Base-by-base conservation (phyloP, 2,329 filamentous ascomycete genomes). In the Claviceps capensis region DNA sequence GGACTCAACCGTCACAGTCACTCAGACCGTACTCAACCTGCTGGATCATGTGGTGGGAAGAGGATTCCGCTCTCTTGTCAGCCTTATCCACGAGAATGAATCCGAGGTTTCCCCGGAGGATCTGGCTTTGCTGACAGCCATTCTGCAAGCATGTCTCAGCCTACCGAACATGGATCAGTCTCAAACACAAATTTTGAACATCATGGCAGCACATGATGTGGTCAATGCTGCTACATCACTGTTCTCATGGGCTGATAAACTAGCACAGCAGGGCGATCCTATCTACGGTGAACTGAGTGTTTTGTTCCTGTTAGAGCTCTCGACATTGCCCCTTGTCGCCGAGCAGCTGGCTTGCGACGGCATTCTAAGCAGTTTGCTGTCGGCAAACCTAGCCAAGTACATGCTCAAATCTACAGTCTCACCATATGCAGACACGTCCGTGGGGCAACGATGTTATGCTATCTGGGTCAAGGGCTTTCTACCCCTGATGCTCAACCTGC, bases 281-380 rank as follows among this genome's bases (percentile, higher is more conserved):
- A 74, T 97, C 34, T 97, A 96, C 65, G 93, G 90, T 57, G 90
- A 96, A 63, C 78, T 96, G n/a, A 87, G 86, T 60, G 77, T 95
- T 42, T 76, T 90, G 26, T 94, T 97, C 67, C 76, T 98, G 14
- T 80, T 95, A 22, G 87, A 95, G 58, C 77, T 98, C 13, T 95
- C 90, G 1, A 83, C 81, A 14, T 76, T 97, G 14, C 85, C 86
- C 0, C 69, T 80, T 17, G 76, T 97, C 49, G 91, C 93, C 2
- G 91, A 97, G 65, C 86, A 93, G 56, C 81, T 98, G 59, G 93
- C 91, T 0, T 83, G 88, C 42, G 88, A 95, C 60, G 89, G 86
- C 36, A 74, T 95, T 14, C 77, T 98, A 5, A 81, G 83, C 59
- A 85, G 88, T 55, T 73, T 97, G 49, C 81, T 86, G 19, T 85